A percentile compares a stretch with the other conserved stretches of the same genome.
Conservation (phyloP, 2,329 filamentous ascomycete genomes). For the Pyricularia sp. region DNA sequence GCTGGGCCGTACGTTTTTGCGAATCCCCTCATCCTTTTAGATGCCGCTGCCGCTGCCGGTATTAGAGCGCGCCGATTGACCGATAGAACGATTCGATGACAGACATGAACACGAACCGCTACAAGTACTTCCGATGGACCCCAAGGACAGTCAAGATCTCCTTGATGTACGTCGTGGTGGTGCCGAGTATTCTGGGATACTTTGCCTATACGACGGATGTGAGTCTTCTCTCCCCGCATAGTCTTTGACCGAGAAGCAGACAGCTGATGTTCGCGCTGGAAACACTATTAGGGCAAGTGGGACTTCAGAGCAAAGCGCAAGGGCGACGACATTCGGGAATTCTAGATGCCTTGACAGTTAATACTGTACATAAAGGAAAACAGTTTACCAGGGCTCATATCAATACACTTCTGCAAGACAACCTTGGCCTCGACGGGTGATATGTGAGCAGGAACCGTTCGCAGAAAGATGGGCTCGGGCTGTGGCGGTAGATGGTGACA, state of each 20-base stretch:
- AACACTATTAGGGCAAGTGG: slow-evolving; percentile 64
- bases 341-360: slow-evolving; percentile 33
- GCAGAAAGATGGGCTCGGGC: neutral
- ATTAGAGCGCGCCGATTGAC: neutral
- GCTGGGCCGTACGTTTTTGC: slow-evolving; percentile 30
- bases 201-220: slow-evolving; percentile 79
- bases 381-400: neutral
- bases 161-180: slow-evolving; percentile 64
- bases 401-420: neutral
- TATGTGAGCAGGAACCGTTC: neutral
- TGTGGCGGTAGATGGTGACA: neutral
- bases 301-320: slow-evolving; percentile 79
- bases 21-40: neutral
- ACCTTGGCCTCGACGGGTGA: neutral
- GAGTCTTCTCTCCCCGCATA: slow-evolving; percentile 31
- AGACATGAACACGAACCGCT: slow-evolving; percentile 79
- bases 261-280: neutral
- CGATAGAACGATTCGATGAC: slow-evolving; percentile 2
- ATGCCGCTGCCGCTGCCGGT: neutral
- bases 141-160: slow-evolving; percentile 70
- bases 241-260: neutral
- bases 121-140: slow-evolving; percentile 95
- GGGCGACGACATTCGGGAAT: slow-evolving; percentile 78
- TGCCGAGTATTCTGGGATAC: slow-evolving; percentile 63
- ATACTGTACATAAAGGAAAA: slow-evolving; percentile 29